Evolutionary conservation across 1,284 basidiomycete genomes (phyloP).

Genomic region (Microbotryum violaceum): DNA sequence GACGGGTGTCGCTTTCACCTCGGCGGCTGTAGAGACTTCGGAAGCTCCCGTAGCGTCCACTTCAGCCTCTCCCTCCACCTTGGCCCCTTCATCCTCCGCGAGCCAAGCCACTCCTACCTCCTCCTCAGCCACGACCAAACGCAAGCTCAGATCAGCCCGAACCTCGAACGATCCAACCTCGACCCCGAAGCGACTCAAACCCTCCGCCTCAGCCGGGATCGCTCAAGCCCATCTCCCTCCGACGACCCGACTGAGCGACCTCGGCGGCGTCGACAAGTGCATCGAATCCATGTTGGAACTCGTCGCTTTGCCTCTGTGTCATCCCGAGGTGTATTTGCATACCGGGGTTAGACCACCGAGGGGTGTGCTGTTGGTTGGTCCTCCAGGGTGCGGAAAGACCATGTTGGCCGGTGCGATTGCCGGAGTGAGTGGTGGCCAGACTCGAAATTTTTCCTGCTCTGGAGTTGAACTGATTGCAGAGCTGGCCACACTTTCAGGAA

Average conservation of each 20-base stretch:
- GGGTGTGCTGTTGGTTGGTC: conserved; percentile 90
- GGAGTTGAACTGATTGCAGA: background rate
- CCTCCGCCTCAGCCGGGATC: conserved; percentile 2
- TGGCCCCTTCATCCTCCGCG: background rate
- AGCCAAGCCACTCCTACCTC: background rate
- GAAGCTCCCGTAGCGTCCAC: conserved; percentile 1
- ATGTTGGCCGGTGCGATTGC: conserved; percentile 85
- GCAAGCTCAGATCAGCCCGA: conserved; percentile 23
- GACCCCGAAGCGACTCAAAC: conserved; percentile 25
- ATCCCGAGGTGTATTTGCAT: conserved; percentile 90
- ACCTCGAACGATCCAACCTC: conserved; percentile 15
- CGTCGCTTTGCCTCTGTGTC: conserved; percentile 86
- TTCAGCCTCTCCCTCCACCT: conserved; percentile 4
- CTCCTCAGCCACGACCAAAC: conserved; percentile 9
- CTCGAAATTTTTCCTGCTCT: background rate
- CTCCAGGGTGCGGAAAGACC: conserved; percentile 95
- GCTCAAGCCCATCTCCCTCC: conserved; percentile 13
- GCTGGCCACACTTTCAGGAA: conserved; percentile 51
- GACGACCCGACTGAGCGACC: conserved; percentile 53
- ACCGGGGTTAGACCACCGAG: conserved; percentile 87
- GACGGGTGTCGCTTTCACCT: background rate
- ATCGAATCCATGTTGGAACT: conserved; percentile 92
- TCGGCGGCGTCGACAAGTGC: conserved; percentile 78
- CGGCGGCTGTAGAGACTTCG: background rate
- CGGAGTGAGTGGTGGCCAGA: conserved; percentile 55